Conservation (phyloP, 2,329 filamentous ascomycete species). For the Achaetomium macrosporum region DNA sequence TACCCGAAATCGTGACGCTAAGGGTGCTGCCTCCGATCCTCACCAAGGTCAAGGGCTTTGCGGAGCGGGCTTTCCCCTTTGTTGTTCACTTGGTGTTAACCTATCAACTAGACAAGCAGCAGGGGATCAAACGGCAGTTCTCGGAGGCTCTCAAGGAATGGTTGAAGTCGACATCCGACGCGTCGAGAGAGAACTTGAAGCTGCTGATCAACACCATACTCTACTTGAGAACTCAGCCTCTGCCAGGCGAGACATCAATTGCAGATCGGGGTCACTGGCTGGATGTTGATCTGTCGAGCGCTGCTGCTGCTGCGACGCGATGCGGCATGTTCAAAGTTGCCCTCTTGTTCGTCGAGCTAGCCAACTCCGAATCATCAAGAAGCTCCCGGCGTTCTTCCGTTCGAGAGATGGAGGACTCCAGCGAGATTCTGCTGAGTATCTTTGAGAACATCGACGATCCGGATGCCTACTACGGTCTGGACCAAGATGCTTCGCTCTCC, state of each 20-base stretch:
- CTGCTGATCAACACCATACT: conserved; percentile 73
- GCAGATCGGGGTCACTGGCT: conserved; percentile 80
- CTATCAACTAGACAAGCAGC: conserved; percentile 58
- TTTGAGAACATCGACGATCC: conserved; percentile 94
- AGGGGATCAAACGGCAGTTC: conserved; percentile 53
- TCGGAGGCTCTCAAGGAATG: conserved; percentile 61
- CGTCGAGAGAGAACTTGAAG: conserved; percentile 57
- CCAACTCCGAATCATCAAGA: conserved; percentile 49
- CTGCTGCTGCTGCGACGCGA: conserved; percentile 63
- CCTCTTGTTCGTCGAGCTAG: conserved; percentile 74
- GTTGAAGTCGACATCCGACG: conserved; percentile 45
- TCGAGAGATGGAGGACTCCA: conserved; percentile 46
- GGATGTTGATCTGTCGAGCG: conserved; percentile 67
- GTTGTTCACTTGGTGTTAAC: conserved; percentile 76
- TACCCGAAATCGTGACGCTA: conserved; percentile 61
- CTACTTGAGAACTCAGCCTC: conserved; percentile 77
- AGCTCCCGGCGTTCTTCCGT: conserved; percentile 63
- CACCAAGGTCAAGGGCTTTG: conserved; percentile 59
- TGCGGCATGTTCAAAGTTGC: conserved; percentile 87
- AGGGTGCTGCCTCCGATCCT: conserved; percentile 63
- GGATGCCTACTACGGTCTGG: conserved; percentile 89
- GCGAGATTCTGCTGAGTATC: conserved; percentile 69
- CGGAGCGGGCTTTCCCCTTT: conserved; percentile 71
- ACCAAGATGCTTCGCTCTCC: conserved; percentile 67
- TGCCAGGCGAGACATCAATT: conserved; percentile 70